These are phyloP conservation scores for Tolypocladium capitatum DNA, from an alignment of 2,329 filamentous ascomycete genomes.

Conservation along the genomic window DNA sequence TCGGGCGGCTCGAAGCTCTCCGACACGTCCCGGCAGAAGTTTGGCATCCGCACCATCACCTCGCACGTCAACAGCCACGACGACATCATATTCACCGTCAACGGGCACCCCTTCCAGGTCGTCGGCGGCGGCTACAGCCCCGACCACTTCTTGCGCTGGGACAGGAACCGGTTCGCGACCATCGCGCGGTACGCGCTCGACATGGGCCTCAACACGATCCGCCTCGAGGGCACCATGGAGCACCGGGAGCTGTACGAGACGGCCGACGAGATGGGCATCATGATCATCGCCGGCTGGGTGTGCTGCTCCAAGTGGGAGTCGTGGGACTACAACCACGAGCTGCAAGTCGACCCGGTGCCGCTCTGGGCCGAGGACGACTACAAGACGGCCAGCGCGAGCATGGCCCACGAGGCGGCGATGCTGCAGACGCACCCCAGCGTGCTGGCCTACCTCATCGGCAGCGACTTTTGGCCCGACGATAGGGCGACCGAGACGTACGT, in stretches of 20 bases:
- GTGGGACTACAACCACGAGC: conserved; percentile 46
- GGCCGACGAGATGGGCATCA: conserved; percentile 44
- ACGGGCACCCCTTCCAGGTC: conserved; percentile 44
- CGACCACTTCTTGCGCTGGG: conserved; percentile 49
- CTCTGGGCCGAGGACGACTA: conserved; percentile 43
- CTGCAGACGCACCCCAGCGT: conserved; percentile 47
- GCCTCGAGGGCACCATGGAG: conserved; percentile 52
- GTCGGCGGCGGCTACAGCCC: conserved; percentile 46
- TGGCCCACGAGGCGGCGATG: conserved; percentile 46
- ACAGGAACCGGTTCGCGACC: conserved; percentile 28
- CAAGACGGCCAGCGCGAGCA: conserved; percentile 35
- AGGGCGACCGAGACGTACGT: conserved; percentile 39
- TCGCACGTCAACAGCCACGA: conserved; percentile 36
- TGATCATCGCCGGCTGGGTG: conserved; percentile 52
- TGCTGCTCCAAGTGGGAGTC: conserved; percentile 58
- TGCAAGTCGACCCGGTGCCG: conserved; percentile 20
- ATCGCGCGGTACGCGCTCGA: conserved; percentile 43
- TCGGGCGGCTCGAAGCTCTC: conserved; percentile 16
- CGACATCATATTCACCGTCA: conserved; percentile 42
- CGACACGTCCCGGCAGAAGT: conserved; percentile 12
- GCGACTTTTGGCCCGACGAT: conserved; percentile 51
- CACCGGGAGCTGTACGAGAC: conserved; percentile 47
- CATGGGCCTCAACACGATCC: conserved; percentile 49
- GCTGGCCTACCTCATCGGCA: conserved; percentile 45
- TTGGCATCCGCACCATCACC: conserved; percentile 25